Percentiles rank a stretch among this genome's conserved stretches.
These are phyloP conservation scores for Gloeopeniophorella convolvens DNA, from an alignment of 768 basidiomycete species.

Conservation along the genomic window DNA sequence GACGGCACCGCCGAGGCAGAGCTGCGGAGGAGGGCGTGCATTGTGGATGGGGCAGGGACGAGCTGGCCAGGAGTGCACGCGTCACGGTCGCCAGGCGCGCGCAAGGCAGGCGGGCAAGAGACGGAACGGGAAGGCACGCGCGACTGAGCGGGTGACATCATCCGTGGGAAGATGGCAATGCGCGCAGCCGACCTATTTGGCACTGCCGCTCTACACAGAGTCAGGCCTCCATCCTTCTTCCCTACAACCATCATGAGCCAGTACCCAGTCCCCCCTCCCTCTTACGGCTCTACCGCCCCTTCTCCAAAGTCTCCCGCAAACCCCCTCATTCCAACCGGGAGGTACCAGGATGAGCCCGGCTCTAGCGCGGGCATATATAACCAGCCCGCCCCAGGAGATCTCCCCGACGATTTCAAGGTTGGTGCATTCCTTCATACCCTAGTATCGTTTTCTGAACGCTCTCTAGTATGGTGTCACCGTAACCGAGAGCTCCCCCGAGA, in stretches of 20 bases:
- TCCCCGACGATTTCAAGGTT: constrained; percentile 95
- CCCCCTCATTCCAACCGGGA: constrained; percentile 45
- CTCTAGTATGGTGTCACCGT: constrained; percentile 74
- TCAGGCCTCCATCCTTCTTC: background rate
- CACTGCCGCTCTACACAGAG: background rate
- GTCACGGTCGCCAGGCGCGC: no score
- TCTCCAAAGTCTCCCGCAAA: constrained; percentile 34
- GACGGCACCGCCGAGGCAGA: background rate
- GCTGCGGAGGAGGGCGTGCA: background rate
- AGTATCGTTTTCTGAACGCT: constrained; percentile 17
- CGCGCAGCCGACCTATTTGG: background rate
- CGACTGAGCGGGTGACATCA: background rate
- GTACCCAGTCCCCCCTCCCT: constrained; percentile 56
- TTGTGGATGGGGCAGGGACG: background rate
- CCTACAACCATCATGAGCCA: constrained; percentile 25
- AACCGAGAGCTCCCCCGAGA: constrained; percentile 67
- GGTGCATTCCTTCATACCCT: constrained; percentile 9
- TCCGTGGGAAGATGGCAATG: constrained; percentile 3
- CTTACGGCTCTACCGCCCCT: constrained; percentile 42
- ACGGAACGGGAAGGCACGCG: background rate
- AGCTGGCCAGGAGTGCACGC: no score
- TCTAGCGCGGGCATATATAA: constrained; percentile 52
- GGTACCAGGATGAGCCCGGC: constrained; percentile 27
- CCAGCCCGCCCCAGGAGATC: constrained; percentile 65
- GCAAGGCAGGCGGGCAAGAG: no score